Conservation (phyloP, 768 basidiomycete genomes). For the Lactarius quietus region DNA sequence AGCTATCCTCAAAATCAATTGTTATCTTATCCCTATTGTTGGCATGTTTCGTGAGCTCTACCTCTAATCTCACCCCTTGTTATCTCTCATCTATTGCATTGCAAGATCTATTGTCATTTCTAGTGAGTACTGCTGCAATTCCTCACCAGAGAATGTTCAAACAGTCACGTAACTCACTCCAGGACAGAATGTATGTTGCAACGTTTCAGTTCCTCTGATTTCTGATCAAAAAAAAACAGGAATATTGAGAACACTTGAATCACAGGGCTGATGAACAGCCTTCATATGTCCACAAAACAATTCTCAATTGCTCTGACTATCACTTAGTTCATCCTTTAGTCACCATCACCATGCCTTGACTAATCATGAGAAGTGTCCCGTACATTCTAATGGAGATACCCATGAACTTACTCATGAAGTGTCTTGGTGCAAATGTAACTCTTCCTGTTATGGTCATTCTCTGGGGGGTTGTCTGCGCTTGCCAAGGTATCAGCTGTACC, state of each 20-base stretch:
- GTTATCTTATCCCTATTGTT: conserved; percentile 6
- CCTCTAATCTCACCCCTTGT: neutral
- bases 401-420: conserved; percentile 32
- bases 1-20: conserved; percentile 15
- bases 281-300: conserved; percentile 28
- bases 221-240: neutral
- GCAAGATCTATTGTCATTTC: conserved; percentile 15
- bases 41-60: conserved; percentile 4
- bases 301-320: conserved; percentile 17
- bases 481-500: conserved; percentile 47
- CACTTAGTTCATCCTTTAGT: conserved; percentile 3
- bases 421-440: conserved; percentile 53
- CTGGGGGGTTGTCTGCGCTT: conserved; percentile 62
- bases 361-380: conserved; percentile 28
- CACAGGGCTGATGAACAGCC: conserved; percentile 32
- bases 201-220: neutral
- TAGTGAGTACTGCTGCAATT: neutral
- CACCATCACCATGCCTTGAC: conserved; percentile 1
- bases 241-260: conserved; percentile 32
- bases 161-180: too few relatives aligned
- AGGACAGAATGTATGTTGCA: conserved; percentile 15
- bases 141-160: neutral
- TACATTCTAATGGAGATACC: conserved; percentile 31
- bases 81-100: neutral
- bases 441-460: conserved; percentile 58